phyloP scores from a whole-genome alignment of 2,329 filamentous ascomycete genomes.

The Cercospora nicotianae region DNA sequence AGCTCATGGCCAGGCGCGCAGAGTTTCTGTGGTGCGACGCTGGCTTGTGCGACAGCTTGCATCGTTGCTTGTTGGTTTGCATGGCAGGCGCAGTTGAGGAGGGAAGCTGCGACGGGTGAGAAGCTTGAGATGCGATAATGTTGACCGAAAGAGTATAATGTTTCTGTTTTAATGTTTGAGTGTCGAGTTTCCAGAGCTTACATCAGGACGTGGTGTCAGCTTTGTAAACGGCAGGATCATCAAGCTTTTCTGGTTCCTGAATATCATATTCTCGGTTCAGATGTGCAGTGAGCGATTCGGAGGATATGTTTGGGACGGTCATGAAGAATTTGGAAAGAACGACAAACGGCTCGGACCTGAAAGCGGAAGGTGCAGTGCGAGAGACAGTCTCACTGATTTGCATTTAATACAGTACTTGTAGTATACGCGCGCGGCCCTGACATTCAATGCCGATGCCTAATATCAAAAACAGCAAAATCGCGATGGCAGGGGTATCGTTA shows the following conservation, averaged over 20 bases:
- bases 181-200: background rate
- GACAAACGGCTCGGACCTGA: background rate
- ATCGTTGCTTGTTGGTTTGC: slow-evolving; percentile 31
- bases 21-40: slow-evolving; percentile 35
- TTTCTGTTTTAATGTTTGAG: slow-evolving; percentile 3
- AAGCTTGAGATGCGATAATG: slow-evolving; percentile 13
- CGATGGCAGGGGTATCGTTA: background rate
- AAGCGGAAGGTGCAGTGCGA: background rate
- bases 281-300: background rate
- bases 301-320: background rate
- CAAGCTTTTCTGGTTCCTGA: slow-evolving; percentile 6
- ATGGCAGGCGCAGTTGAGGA: slow-evolving; percentile 17
- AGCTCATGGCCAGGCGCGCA: slow-evolving; percentile 36
- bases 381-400: background rate
- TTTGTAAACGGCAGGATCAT: background rate
- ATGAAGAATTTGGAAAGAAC: background rate
- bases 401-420: background rate
- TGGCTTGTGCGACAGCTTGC: slow-evolving; percentile 29
- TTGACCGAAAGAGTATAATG: background rate
- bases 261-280: background rate
- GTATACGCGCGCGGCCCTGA: background rate
- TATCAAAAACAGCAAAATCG: background rate
- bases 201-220: background rate
- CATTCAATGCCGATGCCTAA: slow-evolving; percentile 1
- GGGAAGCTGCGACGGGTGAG: background rate